phyloP scores from a whole-genome alignment of 257 asterid species.

The Solanum stenotomum region DNA sequence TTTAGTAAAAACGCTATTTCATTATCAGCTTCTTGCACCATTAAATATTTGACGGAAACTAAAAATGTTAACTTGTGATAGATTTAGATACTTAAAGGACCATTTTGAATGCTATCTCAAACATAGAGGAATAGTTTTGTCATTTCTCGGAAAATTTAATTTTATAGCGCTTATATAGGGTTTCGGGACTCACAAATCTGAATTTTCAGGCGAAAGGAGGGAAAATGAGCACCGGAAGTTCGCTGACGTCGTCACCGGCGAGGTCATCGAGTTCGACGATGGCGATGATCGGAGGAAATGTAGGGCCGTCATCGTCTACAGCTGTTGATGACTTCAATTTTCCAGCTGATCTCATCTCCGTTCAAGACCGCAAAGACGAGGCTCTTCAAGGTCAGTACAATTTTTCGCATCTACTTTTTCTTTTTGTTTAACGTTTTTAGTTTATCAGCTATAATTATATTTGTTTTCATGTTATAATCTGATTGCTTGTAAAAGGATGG shows the following conservation, averaged over 20 bases:
- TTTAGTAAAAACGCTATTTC: too few species aligned
- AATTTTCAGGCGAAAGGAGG: neutral
- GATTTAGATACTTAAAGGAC: neutral
- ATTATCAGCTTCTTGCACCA: too few species aligned
- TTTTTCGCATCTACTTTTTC: neutral
- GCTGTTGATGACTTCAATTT: conserved; percentile 40
- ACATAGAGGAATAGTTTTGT: neutral
- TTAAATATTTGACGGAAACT: neutral
- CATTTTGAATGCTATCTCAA: neutral
- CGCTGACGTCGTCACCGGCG: conserved; percentile 35
- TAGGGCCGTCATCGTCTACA: neutral
- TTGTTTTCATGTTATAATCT: neutral
- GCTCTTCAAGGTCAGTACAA: conserved; percentile 37
- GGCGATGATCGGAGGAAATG: conserved; percentile 18
- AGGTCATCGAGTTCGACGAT: conserved; percentile 28
- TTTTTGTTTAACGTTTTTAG: neutral
- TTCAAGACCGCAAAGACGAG: conserved; percentile 68
- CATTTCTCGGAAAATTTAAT: neutral
- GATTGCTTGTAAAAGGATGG: neutral
- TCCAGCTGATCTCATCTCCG: conserved; percentile 38
- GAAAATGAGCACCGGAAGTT: conserved; percentile 34
- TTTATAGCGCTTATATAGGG: neutral
- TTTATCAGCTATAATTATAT: neutral
- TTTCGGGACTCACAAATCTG: neutral
- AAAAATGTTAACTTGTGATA: neutral